phyloP scores from a whole-genome alignment of 495 filamentous ascomycete genomes.

The Podospora pseudoanserina region DNA sequence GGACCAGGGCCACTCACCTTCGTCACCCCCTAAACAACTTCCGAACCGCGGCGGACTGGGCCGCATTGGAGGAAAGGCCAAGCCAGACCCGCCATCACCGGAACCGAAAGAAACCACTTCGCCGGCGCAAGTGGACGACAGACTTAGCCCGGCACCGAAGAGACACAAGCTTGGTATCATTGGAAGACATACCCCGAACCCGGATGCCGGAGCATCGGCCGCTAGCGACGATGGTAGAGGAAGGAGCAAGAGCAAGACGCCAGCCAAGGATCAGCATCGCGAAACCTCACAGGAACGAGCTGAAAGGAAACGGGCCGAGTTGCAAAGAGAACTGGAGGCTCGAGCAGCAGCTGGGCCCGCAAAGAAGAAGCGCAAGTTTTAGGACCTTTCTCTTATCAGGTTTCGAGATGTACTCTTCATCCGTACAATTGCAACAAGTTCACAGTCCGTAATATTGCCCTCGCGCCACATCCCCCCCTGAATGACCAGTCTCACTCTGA shows the following conservation, averaged over 20 bases:
- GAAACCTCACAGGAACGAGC: conserved; percentile 55
- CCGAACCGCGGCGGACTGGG: conserved; percentile 35
- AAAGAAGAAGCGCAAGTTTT: conserved; percentile 68
- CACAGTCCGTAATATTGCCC: neutral
- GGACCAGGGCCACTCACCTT: neutral
- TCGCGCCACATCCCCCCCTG: neutral
- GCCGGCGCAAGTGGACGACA: conserved; percentile 8
- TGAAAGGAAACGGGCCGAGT: conserved; percentile 58
- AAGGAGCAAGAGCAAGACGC: conserved; percentile 21
- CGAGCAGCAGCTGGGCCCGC: conserved; percentile 59
- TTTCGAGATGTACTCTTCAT: neutral
- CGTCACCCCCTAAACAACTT: conserved; percentile 23
- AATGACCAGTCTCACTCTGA: neutral
- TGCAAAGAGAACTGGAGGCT: conserved; percentile 62
- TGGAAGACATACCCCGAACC: conserved; percentile 27
- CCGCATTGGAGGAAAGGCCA: conserved; percentile 41
- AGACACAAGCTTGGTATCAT: conserved; percentile 37
- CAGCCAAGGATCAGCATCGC: conserved; percentile 18
- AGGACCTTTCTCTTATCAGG: neutral
- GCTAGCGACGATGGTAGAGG: conserved; percentile 20
- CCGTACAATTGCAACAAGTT: neutral
- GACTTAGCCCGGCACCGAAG: conserved; percentile 15
- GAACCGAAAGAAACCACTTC: conserved; percentile 21
- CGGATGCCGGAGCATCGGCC: conserved; percentile 14
- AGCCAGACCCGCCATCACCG: conserved; percentile 6